phyloP scores from a whole-genome alignment of 768 basidiomycete genomes.

The Mycena rebaudengoi region DNA sequence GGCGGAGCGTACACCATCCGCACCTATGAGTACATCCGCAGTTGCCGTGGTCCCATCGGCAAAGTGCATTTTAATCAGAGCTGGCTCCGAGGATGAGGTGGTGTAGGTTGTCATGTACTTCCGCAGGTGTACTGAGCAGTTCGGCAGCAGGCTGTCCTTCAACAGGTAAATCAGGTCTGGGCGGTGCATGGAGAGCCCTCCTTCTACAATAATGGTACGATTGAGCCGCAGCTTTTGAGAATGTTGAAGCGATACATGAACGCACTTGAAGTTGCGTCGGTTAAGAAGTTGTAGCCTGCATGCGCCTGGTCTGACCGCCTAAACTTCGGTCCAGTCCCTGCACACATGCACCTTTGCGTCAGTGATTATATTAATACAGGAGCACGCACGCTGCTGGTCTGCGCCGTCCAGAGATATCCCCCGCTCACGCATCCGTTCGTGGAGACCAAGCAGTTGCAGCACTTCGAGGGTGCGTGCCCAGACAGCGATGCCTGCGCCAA shows the following conservation, averaged over 20 bases:
- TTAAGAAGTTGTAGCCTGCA: slow-evolving; percentile 10
- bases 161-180: slow-evolving; percentile 12
- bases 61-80: slow-evolving; percentile 3
- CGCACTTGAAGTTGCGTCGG: slow-evolving; percentile 10
- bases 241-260: slow-evolving; percentile 7
- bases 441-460: slow-evolving; percentile 10
- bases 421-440: slow-evolving; percentile 5
- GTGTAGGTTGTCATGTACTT: slow-evolving; percentile 5
- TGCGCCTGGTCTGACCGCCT: slow-evolving; percentile 12
- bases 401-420: slow-evolving; percentile 11
- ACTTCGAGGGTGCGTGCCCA: slow-evolving; percentile 13
- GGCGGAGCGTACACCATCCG: slow-evolving; percentile 9
- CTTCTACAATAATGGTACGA: slow-evolving; percentile 5
- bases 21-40: slow-evolving; percentile 7
- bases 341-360: not conserved
- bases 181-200: slow-evolving; percentile 13
- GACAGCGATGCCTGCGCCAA: slow-evolving; percentile 7
- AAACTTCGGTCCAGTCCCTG: slow-evolving; percentile 12
- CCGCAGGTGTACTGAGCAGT: slow-evolving; percentile 5
- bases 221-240: slow-evolving; percentile 7
- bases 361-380: slow-evolving; percentile 3
- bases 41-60: slow-evolving; percentile 9
- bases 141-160: slow-evolving; percentile 9
- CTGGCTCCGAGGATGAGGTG: not conserved
- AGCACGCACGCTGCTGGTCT: slow-evolving; percentile 10